Evolutionary conservation across 176 grass and related monocot species (phyloP).

Genomic region (Metroxylon sagu): DNA sequence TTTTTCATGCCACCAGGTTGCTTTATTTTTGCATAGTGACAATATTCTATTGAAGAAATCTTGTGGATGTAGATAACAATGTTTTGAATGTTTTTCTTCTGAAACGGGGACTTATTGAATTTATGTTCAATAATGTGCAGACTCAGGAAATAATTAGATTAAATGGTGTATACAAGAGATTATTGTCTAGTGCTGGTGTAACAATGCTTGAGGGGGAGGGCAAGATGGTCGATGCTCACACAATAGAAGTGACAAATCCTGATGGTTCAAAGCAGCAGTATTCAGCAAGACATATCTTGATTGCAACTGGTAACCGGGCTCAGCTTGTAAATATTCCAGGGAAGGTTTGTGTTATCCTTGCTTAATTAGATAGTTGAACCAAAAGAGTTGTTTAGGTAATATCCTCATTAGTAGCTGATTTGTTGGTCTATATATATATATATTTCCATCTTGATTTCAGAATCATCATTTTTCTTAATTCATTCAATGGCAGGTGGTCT

Average conservation of each 20-base stretch:
- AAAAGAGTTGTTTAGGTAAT: too few relatives aligned
- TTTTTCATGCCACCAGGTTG: too few relatives aligned
- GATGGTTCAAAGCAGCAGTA: constrained; percentile 64
- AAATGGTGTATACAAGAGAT: constrained; percentile 69
- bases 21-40: too few relatives aligned
- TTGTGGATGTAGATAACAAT: too few relatives aligned
- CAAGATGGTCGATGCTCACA: constrained; percentile 62
- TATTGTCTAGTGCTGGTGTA: constrained; percentile 59
- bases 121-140: constrained; percentile 16
- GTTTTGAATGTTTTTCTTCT: neutral
- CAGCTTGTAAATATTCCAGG: constrained; percentile 71
- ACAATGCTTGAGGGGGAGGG: constrained; percentile 76
- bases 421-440: too few relatives aligned
- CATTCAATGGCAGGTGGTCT: too few relatives aligned
- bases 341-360: constrained; percentile 40
- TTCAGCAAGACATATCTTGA: constrained; percentile 59
- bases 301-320: constrained; percentile 75
- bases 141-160: constrained; percentile 81
- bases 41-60: too few relatives aligned
- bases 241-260: constrained; percentile 56
- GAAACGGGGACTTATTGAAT: neutral
- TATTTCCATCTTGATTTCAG: too few relatives aligned
- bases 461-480: too few relatives aligned
- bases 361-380: neutral
- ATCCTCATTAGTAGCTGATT: too few relatives aligned